These are phyloP conservation scores for Talaromyces funiculosus DNA, from an alignment of 2,329 filamentous ascomycete genomes.

Conservation along the genomic window DNA sequence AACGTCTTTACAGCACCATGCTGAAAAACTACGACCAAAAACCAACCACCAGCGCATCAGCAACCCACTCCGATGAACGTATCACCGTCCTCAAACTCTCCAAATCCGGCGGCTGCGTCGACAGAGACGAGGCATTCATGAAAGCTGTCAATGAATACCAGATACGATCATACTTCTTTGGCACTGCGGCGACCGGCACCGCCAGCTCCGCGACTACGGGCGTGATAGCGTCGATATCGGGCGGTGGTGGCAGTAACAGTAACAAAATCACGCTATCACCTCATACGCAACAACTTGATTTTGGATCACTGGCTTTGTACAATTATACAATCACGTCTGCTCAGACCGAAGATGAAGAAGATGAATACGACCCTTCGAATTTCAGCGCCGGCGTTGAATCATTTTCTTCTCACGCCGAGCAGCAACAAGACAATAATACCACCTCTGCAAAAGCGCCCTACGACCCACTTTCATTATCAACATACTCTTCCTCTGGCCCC, in stretches of 20 bases:
- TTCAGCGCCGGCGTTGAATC: slow-evolving; percentile 25
- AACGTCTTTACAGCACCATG: slow-evolving; percentile 69
- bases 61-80: slow-evolving; percentile 52
- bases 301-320: slow-evolving; percentile 68
- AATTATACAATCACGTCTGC: slow-evolving; percentile 53
- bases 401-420: slow-evolving; percentile 12
- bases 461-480: slow-evolving; percentile 16
- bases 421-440: slow-evolving; percentile 5
- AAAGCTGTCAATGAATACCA: slow-evolving; percentile 67
- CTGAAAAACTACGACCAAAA: slow-evolving; percentile 58
- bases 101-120: slow-evolving; percentile 78
- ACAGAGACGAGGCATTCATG: slow-evolving; percentile 68
- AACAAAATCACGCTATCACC: slow-evolving; percentile 71
- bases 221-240: background rate
- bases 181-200: slow-evolving; percentile 45
- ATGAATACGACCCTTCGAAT: slow-evolving; percentile 38
- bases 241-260: slow-evolving; percentile 29
- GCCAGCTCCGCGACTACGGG: background rate
- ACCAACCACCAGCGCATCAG: slow-evolving; percentile 42
- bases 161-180: slow-evolving; percentile 93
- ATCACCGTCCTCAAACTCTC: slow-evolving; percentile 73
- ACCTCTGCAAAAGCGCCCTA: slow-evolving; percentile 11
- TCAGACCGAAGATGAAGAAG: slow-evolving; percentile 42
- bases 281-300: slow-evolving; percentile 78
- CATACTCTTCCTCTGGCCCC: slow-evolving; percentile 17